Conservation (phyloP, 495 filamentous ascomycete genomes). For the Articulospora tetracladia region DNA sequence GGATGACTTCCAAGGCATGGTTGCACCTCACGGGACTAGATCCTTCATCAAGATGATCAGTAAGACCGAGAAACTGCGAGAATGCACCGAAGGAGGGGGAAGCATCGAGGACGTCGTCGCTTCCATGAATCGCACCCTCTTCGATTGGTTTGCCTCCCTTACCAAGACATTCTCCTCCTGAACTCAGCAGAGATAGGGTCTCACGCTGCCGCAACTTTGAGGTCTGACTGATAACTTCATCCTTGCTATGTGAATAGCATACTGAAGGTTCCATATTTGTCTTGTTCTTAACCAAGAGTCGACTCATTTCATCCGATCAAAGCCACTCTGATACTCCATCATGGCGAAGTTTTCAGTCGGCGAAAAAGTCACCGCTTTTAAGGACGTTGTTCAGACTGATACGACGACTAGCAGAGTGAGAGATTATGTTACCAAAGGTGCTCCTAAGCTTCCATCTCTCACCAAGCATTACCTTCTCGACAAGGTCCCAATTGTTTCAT, state of each 20-base stretch:
- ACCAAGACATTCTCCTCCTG: background rate
- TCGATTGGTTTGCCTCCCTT: background rate
- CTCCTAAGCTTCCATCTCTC: slow-evolving; percentile 29
- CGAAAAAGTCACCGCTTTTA: background rate
- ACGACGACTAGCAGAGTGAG: background rate
- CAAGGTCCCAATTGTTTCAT: slow-evolving; percentile 50
- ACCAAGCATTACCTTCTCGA: slow-evolving; percentile 39
- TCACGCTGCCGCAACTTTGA: too few relatives aligned
- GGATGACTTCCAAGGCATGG: background rate
- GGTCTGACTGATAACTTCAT: too few relatives aligned
- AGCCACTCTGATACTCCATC: background rate
- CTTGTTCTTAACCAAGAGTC: background rate
- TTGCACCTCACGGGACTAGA: background rate
- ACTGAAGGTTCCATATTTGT: background rate
- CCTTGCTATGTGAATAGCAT: background rate
- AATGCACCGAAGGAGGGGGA: background rate
- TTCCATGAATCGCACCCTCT: background rate
- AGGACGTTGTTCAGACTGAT: background rate
- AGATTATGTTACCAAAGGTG: background rate
- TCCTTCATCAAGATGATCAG: background rate
- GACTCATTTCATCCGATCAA: background rate
- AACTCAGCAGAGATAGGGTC: background rate
- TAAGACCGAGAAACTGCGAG: background rate
- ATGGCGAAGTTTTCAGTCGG: background rate
- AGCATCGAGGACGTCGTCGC: background rate